Conservation (phyloP, 139 green algal species). For the Diplosphaera chodatii region DNA sequence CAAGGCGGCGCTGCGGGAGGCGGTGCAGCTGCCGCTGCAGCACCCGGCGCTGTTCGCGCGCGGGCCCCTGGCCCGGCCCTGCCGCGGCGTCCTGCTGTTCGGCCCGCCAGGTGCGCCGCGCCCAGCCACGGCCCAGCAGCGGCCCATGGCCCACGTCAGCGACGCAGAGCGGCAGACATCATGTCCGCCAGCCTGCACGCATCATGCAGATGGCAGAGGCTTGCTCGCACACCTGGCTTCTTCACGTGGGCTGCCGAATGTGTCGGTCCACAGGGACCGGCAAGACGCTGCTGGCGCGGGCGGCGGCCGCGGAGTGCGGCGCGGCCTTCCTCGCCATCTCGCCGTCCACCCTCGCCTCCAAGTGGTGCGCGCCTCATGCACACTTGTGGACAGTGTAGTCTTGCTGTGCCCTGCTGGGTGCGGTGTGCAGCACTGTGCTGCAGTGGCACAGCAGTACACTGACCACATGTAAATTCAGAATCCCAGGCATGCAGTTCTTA, state of each 20-base stretch:
- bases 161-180: too few species aligned
- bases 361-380: neutral
- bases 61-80: conserved; percentile 24
- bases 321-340: conserved; percentile 36
- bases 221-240: too few species aligned
- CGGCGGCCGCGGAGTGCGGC: conserved; percentile 39
- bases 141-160: too few species aligned
- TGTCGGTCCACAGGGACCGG: conserved; percentile 26
- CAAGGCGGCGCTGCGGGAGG: conserved; percentile 38
- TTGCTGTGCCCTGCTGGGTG: too few species aligned
- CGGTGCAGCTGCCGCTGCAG: conserved; percentile 49
- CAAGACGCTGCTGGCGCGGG: conserved; percentile 43
- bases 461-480: too few species aligned
- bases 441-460: too few species aligned
- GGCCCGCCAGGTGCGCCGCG: conserved; percentile 26
- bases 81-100: conserved; percentile 43
- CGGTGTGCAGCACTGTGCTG: too few species aligned
- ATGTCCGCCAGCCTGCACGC: too few species aligned
- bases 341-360: conserved; percentile 19
- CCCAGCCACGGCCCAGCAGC: too few species aligned
- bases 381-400: neutral
- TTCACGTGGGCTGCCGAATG: too few species aligned
- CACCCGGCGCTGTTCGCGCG: conserved; percentile 32
- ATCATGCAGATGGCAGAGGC: conserved; percentile 10
- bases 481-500: too few species aligned